phyloP scores from a whole-genome alignment of 2,329 filamentous ascomycete genomes.

The Monilinia vaccinii-corymbosi region DNA sequence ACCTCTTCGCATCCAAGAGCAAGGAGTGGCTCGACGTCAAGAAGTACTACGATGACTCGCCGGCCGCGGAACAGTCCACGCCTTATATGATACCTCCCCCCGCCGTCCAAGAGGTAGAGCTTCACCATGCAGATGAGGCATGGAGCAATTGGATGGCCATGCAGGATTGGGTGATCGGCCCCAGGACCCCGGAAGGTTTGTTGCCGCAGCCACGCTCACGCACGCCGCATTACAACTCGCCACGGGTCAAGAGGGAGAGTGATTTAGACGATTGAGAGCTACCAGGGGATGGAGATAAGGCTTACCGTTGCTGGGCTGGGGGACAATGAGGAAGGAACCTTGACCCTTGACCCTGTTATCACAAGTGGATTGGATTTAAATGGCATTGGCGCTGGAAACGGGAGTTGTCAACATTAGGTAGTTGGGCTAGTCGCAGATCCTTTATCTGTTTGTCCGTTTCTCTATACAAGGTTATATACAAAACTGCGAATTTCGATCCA shows the following conservation, averaged over 20 bases:
- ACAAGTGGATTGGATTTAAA: neutral
- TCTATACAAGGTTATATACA: too few relatives aligned
- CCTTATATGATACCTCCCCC: conserved; percentile 83
- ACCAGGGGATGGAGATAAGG: neutral
- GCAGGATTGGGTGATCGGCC: conserved; percentile 98
- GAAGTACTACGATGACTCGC: conserved; percentile 78
- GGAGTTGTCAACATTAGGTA: neutral
- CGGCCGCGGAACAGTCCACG: conserved; percentile 48
- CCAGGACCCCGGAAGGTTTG: conserved; percentile 28
- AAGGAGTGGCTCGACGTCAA: conserved; percentile 86
- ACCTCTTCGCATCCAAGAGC: conserved; percentile 90
- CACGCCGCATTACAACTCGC: neutral
- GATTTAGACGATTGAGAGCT: neutral
- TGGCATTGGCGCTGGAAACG: neutral
- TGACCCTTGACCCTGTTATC: neutral
- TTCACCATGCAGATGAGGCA: conserved; percentile 68
- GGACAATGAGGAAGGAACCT: neutral
- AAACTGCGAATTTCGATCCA: too few relatives aligned
- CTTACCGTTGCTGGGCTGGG: neutral
- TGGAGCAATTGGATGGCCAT: conserved; percentile 96
- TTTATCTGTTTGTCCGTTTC: neutral
- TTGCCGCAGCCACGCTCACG: neutral
- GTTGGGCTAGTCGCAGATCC: neutral
- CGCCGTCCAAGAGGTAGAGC: conserved; percentile 67
- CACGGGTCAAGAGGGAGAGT: conserved; percentile 1